A percentile compares a stretch with the other conserved stretches of the same genome.
Evolutionary conservation across 495 filamentous ascomycete genomes (phyloP).

Genomic region (Corynascus novoguineensis): DNA sequence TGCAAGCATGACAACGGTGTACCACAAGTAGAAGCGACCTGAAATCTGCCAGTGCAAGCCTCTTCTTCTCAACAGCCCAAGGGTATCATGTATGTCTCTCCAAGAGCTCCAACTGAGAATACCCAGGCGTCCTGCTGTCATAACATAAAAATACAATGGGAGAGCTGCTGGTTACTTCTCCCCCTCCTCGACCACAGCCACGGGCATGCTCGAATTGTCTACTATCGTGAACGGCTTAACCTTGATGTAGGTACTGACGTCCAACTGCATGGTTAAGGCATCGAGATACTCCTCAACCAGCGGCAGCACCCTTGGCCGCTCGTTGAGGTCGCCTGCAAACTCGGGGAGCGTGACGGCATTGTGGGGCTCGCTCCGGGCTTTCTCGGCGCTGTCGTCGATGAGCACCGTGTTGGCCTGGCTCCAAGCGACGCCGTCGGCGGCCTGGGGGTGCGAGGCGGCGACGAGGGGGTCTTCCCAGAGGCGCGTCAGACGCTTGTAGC

Average conservation of each 20-base stretch:
- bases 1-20: no score
- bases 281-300: conserved; percentile 49
- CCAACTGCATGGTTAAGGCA: conserved; percentile 32
- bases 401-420: conserved; percentile 82
- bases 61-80: no score
- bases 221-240: conserved; percentile 30
- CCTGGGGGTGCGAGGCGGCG: conserved; percentile 37
- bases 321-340: conserved; percentile 49
- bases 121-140: not conserved
- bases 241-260: conserved; percentile 46
- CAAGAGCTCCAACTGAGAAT: no score
- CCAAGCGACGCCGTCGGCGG: conserved; percentile 45
- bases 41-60: not conserved
- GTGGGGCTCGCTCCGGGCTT: conserved; percentile 74
- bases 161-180: not conserved
- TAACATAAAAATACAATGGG: not conserved
- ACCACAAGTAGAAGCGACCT: no score
- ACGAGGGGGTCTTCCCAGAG: conserved; percentile 64
- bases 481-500: conserved; percentile 74
- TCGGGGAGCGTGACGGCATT: conserved; percentile 79
- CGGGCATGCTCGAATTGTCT: not conserved
- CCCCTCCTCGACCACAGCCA: not conserved
- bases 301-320: conserved; percentile 35
- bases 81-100: no score
- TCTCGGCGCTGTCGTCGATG: conserved; percentile 75